Evolutionary conservation across 257 asterid genomes (phyloP), one percentile per base, ranked within the genome.

Genomic region (Vinca minor): DNA sequence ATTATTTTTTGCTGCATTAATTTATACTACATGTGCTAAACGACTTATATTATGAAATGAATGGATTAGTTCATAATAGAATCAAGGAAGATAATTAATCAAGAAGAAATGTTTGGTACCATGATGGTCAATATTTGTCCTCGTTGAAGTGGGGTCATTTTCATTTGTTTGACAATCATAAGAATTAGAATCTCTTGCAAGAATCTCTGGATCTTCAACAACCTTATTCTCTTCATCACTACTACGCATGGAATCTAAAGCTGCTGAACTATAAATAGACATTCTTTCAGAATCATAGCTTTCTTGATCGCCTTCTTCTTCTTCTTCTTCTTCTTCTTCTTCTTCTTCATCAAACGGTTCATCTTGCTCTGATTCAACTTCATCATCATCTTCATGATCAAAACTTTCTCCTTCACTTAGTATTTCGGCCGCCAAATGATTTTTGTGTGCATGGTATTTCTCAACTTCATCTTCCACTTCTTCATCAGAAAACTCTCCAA

Each of bases 401-500:
- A 26, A 42, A 49, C 46, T 60, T 45, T 13, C 28, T 72, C 61
- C 67, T n/a, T n/a, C n/a, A n/a, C n/a, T n/a, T n/a, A 23, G 58
- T 26, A 64, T 47, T 39, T 69, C 42, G n/a, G n/a, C n/a, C n/a
- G n/a, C n/a, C n/a, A n/a, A n/a, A n/a, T n/a, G n/a, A n/a, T n/a
- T n/a, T n/a, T 58, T 52, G 23, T 69, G 83, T 18, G n/a, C n/a
- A n/a, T n/a, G n/a, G n/a, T n/a, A 73, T 50, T 74, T 57, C 15
- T 47, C 75, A n/a, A n/a, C n/a, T n/a, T n/a, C n/a, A 7, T 58
- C 60, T 54, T 53, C 73, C 11, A 62, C 25, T 70, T 83, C 92
- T 60, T 91, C 90, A 2, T 87, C 93, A 0, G 90, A 84, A 64
- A 77, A 84, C 23, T 36, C 63, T 1, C 74, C 68, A 68, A 76